Evolutionary conservation across 352 stramenopile species (phyloP).

Genomic region (Phytopythium oedochilum): DNA sequence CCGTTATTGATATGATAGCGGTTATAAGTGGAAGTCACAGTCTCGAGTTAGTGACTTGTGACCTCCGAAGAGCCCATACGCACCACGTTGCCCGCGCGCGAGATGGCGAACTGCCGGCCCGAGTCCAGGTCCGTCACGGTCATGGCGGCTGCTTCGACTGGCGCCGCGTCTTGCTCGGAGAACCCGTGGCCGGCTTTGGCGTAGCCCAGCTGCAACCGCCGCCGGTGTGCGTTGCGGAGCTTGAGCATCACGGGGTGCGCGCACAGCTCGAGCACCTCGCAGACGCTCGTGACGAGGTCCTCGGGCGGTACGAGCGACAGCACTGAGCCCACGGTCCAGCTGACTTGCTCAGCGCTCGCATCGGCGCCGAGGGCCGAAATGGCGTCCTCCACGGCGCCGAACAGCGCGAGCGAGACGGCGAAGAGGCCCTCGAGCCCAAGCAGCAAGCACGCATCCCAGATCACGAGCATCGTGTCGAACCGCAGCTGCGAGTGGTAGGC

Average conservation of each 20-base stretch:
- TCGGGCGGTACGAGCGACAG: conserved; percentile 43
- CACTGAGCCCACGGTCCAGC: conserved; percentile 47
- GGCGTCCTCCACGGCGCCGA: conserved; percentile 50
- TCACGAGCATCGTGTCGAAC: conserved; percentile 68
- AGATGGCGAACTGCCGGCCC: conserved; percentile 69
- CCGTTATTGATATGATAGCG: background rate
- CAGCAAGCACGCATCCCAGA: conserved; percentile 79
- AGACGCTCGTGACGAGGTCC: conserved; percentile 71
- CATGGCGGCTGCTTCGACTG: conserved; percentile 21
- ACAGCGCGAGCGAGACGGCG: conserved; percentile 63
- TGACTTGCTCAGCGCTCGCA: conserved; percentile 59
- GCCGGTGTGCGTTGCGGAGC: conserved; percentile 69
- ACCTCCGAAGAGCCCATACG: conserved; percentile 9
- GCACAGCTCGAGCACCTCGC: conserved; percentile 75
- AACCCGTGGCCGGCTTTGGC: conserved; percentile 21
- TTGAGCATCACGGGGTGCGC: conserved; percentile 73
- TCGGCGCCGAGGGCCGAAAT: conserved; percentile 35
- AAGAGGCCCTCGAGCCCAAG: conserved; percentile 82
- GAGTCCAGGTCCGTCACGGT: conserved; percentile 69
- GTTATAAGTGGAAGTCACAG: too few species aligned
- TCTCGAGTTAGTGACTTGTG: too few species aligned
- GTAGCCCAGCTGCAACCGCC: conserved; percentile 50
- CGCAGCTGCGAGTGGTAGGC: conserved; percentile 67
- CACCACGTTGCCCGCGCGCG: conserved; percentile 52
- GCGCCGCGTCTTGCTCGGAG: conserved; percentile 3